Percentiles rank a stretch among this genome's conserved stretches.
These are phyloP conservation scores for Herpetomonas muscarum DNA, from an alignment of 208 protist genomes.

Conservation along the genomic window DNA sequence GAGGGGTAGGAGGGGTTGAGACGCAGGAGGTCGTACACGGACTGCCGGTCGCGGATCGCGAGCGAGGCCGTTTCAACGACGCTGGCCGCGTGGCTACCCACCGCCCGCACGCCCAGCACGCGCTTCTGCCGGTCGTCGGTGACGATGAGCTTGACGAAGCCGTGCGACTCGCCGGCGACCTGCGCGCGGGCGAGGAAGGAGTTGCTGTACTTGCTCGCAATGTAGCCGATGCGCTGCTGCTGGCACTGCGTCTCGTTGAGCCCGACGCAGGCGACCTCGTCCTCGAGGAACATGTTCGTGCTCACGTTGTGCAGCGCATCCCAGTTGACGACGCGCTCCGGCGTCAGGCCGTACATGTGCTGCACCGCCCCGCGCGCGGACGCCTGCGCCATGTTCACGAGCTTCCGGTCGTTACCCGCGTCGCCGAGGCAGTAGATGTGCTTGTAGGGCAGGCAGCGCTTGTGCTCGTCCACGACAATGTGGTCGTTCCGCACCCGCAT, in stretches of 20 bases:
- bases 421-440: conserved; percentile 79
- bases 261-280: conserved; percentile 59
- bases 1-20: conserved; percentile 58
- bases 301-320: conserved; percentile 30
- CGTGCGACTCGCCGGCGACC: conserved; percentile 36
- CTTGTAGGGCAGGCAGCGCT: conserved; percentile 52
- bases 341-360: conserved; percentile 52
- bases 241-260: conserved; percentile 65
- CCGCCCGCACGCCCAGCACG: conserved; percentile 57
- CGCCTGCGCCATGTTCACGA: conserved; percentile 46
- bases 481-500: conserved; percentile 40
- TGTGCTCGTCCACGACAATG: conserved; percentile 41
- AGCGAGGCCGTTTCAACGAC: conserved; percentile 67
- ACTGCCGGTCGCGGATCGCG: conserved; percentile 46
- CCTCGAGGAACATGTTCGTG: conserved; percentile 52
- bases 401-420: conserved; percentile 20
- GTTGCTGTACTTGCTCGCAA: conserved; percentile 37
- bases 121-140: conserved; percentile 62
- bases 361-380: conserved; percentile 44
- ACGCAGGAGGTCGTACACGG: conserved; percentile 51
- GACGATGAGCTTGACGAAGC: conserved; percentile 73
- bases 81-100: conserved; percentile 51
- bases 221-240: conserved; percentile 39
- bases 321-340: conserved; percentile 13
- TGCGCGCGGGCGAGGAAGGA: conserved; percentile 41